These are phyloP conservation scores for Blastocystis sp. DNA, from an alignment of 352 stramenopile species.

Conservation along the genomic window DNA sequence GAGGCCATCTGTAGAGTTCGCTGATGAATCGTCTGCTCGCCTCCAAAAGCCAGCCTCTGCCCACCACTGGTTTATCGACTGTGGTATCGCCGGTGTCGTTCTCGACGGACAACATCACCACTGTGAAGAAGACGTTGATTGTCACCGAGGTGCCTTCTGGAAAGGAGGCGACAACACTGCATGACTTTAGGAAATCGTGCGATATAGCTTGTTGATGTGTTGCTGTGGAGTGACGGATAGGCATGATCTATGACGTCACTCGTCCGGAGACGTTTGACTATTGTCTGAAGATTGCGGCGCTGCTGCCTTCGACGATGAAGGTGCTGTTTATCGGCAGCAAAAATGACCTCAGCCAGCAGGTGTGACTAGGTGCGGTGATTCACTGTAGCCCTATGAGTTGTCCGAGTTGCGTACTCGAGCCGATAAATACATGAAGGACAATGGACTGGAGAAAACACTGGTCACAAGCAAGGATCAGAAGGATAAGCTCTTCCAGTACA, in stretches of 20 bases:
- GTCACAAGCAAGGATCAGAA: background rate
- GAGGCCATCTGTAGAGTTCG: background rate
- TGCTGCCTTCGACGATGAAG: constrained; percentile 1
- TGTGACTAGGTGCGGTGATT: background rate
- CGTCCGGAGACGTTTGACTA: background rate
- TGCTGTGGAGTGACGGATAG: background rate
- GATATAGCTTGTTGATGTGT: constrained; percentile 4
- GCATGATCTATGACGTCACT: constrained; percentile 30
- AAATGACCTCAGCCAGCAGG: background rate
- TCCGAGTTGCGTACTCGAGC: background rate
- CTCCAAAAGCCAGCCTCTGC: background rate
- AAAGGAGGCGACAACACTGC: background rate
- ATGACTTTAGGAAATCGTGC: background rate
- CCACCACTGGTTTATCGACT: background rate
- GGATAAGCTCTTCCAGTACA: constrained; percentile 16
- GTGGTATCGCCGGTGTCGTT: constrained; percentile 7
- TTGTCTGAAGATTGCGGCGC: background rate
- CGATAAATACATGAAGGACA: background rate
- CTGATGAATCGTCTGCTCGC: background rate
- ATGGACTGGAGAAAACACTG: constrained; percentile 3
- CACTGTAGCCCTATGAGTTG: background rate
- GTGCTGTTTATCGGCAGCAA: constrained; percentile 49
- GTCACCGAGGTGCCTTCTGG: background rate
- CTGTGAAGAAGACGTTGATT: constrained; percentile 22
- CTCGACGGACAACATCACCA: background rate